Evolutionary conservation across 2,329 filamentous ascomycete species (phyloP), one percentile per base, ranked within the genome.

Genomic region (Pezicula carpinea): DNA sequence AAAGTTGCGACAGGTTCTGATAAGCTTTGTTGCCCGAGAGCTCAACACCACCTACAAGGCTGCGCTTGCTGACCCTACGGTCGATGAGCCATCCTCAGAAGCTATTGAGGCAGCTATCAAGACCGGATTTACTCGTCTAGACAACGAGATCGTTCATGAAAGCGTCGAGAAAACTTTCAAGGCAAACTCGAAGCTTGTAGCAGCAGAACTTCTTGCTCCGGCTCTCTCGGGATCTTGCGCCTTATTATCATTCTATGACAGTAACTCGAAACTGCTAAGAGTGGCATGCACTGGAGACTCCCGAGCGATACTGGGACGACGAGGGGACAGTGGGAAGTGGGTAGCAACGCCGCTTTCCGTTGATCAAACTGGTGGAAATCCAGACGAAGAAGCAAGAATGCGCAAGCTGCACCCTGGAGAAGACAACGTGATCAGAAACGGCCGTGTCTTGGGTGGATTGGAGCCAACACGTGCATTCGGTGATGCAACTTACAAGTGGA

Each of bases 401-500:
- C 87, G 89, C 29, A 83, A 80, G 54, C 86, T 91, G 58, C 93
- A 99, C 62, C 93, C 93, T 0, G 87, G 86, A 22, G 93, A 99
- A 68, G 85, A 88, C 13, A 77, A 91, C 58, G 93, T 96, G 7
- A 83, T 96, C 34, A 78, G 83, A 36, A 93, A 95, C 57, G 93
- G 93, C 5, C 86, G 93, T 51, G 89, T 99, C 14, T 77, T 99
- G 0, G 93, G 93, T 38, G 88, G 91, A 15, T 75, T 99, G 11
- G 93, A 99, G 66, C 93, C 93, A 3, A 92, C 86, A 15, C 84
- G 93, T 53, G 92, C 95, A 0, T 99, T 99, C 66, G 95, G 93
- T 31, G 93, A 99, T 67, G 92, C 93, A 7, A 85, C 86, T 59
- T 99, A 99, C 74, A 99, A 99, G 69, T 99, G 93, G 93, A 87